Base-by-base conservation (phyloP, 1,284 basidiomycete species). In the Schizophyllum amplum region DNA sequence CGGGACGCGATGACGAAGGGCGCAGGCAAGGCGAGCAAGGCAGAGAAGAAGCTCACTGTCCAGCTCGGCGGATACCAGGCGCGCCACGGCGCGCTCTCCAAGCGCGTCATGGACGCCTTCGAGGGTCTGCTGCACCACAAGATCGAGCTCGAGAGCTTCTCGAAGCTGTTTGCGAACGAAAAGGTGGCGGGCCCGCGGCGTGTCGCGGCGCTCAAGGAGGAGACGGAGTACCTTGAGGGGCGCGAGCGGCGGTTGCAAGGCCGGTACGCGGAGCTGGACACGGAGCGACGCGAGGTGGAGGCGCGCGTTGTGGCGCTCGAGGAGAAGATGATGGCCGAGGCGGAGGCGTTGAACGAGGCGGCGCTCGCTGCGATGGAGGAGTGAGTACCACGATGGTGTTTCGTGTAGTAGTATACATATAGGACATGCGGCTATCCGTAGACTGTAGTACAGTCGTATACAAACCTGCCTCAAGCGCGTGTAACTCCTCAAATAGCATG, bases 11-110 rank as follows among this genome's bases (percentile, higher is more conserved):
- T 99, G 86, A 73, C 84, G n/a, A 84, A 82, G 65, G 89, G 92
- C 66, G 92, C 92, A 0, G 80, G 77, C 52, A 90, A 88, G 66
- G 88, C 91, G 0, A 73, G 82, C 47, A 99, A 98, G 74, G 71
- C 81, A 4, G 97, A 99, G 76, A 98, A 96, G 82, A 95, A 94
- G 71, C 82, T 99, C 20, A 81, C 77, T 13, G 85, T 96, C 62
- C 81, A 85, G 22, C 80, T 99, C 5, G 95, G 94, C 47, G 97
- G 97, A 2, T 99, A 99, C 71, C 84, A 92, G 66, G 81, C 82
- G 46, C 83, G 96, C 15, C 86, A 87, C 48, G 80, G 80, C 63
- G 82, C 84, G 49, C 77, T 96, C 5, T 75, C 79, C 15, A 83
- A 83, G 65, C 82, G 86, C 5, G 74, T 96, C 46, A 73, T 72